Percentiles rank a stretch among this genome's conserved stretches.
Conservation (phyloP, 2,329 filamentous ascomycete species). For the Calycina herbarum region DNA sequence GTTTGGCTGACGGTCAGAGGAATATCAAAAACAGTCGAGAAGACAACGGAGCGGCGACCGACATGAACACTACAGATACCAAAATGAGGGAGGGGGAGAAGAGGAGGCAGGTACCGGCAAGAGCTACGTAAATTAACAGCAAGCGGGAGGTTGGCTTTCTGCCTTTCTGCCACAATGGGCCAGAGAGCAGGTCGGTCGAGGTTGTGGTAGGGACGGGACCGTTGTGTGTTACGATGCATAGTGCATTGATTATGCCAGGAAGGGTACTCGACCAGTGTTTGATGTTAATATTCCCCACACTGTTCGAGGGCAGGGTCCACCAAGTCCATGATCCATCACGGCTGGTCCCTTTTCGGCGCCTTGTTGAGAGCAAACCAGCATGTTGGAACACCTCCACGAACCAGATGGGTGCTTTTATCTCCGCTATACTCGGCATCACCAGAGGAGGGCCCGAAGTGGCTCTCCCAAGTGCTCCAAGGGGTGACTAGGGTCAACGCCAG, state of each 20-base stretch:
- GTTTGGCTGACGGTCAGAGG: conserved; percentile 33
- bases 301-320: conserved; percentile 23
- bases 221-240: conserved; percentile 27
- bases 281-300: conserved; percentile 38
- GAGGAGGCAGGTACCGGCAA: conserved; percentile 10
- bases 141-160: conserved; percentile 16
- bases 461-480: conserved; percentile 12
- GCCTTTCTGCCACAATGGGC: conserved; percentile 13
- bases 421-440: not conserved
- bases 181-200: not conserved
- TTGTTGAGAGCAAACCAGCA: conserved; percentile 36
- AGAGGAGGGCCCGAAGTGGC: conserved; percentile 15
- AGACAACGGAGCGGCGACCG: conserved; percentile 34
- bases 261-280: conserved; percentile 37
- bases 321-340: conserved; percentile 30
- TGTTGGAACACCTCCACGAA: conserved; percentile 30
- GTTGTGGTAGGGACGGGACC: conserved; percentile 4
- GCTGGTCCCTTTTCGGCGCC: conserved; percentile 33
- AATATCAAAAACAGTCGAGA: conserved; percentile 24
- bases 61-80: conserved; percentile 33
- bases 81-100: conserved; percentile 23
- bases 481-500: not conserved
- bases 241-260: conserved; percentile 37
- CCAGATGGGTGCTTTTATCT: conserved; percentile 16
- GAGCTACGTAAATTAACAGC: not conserved